A percentile compares a stretch with the other conserved stretches of the same genome.
Evolutionary conservation across 2,329 filamentous ascomycete species (phyloP).

Genomic region (Xylariomycetidae sp.): DNA sequence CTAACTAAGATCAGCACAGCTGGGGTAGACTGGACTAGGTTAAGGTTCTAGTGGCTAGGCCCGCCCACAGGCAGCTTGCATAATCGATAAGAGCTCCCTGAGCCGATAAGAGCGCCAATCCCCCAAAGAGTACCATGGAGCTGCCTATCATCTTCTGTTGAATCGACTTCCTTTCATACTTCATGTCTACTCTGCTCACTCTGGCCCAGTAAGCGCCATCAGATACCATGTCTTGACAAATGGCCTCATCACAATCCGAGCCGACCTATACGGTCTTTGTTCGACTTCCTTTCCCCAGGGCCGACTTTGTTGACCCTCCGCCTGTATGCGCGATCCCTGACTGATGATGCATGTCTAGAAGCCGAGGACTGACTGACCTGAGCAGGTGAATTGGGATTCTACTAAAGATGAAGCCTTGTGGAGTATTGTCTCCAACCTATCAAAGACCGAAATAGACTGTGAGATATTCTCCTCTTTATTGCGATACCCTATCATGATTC

Average conservation of each 20-base stretch:
- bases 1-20: too few species aligned
- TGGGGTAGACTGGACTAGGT: too few species aligned
- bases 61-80: too few species aligned
- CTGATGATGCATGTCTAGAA: too few species aligned
- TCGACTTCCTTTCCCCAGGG: constrained; percentile 81
- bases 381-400: constrained; percentile 79
- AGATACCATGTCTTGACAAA: constrained; percentile 16
- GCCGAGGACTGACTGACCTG: constrained; percentile 16
- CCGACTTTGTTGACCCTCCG: constrained; percentile 85
- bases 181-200: too few species aligned
- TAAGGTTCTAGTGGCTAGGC: too few species aligned
- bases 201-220: constrained; percentile 9
- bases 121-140: too few species aligned
- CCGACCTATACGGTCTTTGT: constrained; percentile 73
- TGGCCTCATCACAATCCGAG: constrained; percentile 35
- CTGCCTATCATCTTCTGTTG: too few species aligned
- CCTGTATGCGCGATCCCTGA: constrained; percentile 63
- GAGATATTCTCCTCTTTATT: constrained; percentile 29
- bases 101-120: constrained; percentile 12
- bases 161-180: too few species aligned
- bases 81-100: constrained; percentile 26
- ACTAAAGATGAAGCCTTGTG: constrained; percentile 84
- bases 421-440: constrained; percentile 79
- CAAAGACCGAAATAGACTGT: constrained; percentile 87
- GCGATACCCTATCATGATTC: too few species aligned